Evolutionary conservation across 129 eudicot species (phyloP).

Genomic region (Saussurea involucrata): DNA sequence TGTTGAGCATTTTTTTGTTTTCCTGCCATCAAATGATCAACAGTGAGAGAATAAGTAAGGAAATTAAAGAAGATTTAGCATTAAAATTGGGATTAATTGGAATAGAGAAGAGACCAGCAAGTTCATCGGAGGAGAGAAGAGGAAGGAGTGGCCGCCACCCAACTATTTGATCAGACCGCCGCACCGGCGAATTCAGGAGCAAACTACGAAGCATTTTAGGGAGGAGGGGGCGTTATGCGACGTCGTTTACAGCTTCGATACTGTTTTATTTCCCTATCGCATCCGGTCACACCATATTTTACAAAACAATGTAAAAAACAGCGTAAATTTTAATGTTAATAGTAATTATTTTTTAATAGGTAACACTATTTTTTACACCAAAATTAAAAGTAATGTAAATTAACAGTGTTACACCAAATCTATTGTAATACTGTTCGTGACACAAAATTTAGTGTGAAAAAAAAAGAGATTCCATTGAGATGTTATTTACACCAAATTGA

Average conservation of each 20-base stretch:
- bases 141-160: background rate
- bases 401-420: too few relatives aligned
- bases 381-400: too few relatives aligned
- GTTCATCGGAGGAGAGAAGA: conserved; percentile 20
- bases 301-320: too few relatives aligned
- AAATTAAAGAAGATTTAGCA: background rate
- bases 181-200: conserved; percentile 17
- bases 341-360: too few relatives aligned
- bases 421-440: too few relatives aligned
- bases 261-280: too few relatives aligned
- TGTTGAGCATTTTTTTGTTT: conserved; percentile 34
- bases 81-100: background rate
- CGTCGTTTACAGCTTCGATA: background rate
- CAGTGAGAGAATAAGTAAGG: background rate
- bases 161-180: conserved; percentile 5
- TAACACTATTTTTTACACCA: too few relatives aligned
- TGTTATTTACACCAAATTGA: too few relatives aligned
- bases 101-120: conserved; percentile 23
- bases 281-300: too few relatives aligned
- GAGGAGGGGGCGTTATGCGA: background rate
- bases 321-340: too few relatives aligned
- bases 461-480: too few relatives aligned
- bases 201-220: background rate
- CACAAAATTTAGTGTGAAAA: too few relatives aligned
- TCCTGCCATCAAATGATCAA: conserved; percentile 16